These are phyloP conservation scores for Piper betle DNA, from an alignment of 164 flowering plant species.

Conservation along the genomic window DNA sequence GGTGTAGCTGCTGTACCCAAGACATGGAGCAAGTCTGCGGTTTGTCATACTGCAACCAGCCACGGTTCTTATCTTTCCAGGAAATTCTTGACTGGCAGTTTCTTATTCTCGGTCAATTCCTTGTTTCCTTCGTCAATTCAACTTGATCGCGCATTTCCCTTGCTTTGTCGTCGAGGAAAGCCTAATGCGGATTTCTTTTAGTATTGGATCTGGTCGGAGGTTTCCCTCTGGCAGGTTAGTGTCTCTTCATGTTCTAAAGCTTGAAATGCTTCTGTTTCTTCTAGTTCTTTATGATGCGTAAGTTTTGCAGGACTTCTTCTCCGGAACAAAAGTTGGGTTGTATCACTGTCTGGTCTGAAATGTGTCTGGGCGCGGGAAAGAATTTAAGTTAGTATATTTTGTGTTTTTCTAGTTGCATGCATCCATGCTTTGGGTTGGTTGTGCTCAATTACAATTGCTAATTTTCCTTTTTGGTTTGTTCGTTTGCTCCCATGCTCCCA, in stretches of 20 bases:
- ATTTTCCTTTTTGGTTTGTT: too few species aligned
- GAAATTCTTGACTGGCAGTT: slow-evolving; percentile 90
- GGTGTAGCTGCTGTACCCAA: slow-evolving; percentile 16
- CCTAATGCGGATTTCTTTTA: slow-evolving; percentile 43
- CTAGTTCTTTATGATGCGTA: neutral
- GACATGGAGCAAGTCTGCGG: slow-evolving; percentile 73
- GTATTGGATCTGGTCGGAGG: slow-evolving; percentile 45
- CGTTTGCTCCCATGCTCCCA: slow-evolving; percentile 12
- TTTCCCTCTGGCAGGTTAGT: slow-evolving; percentile 45
- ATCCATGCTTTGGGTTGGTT: neutral
- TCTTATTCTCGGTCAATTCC: slow-evolving; percentile 51
- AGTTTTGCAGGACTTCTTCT: slow-evolving; percentile 27
- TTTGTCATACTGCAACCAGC: slow-evolving; percentile 49
- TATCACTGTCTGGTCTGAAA: slow-evolving; percentile 2
- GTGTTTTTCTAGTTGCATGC: neutral
- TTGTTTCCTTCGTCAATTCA: slow-evolving; percentile 88
- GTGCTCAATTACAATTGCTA: too few species aligned
- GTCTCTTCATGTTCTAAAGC: neutral
- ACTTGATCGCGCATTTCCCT: slow-evolving; percentile 48
- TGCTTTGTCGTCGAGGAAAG: slow-evolving; percentile 35
- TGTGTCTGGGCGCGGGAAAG: slow-evolving; percentile 14
- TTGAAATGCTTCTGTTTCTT: neutral
- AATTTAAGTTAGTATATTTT: slow-evolving; percentile 27
- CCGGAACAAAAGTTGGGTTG: slow-evolving; percentile 25
- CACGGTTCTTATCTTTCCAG: slow-evolving; percentile 45